Conservation (phyloP, 257 asterid species). For the Fraxinus pennsylvanica region DNA sequence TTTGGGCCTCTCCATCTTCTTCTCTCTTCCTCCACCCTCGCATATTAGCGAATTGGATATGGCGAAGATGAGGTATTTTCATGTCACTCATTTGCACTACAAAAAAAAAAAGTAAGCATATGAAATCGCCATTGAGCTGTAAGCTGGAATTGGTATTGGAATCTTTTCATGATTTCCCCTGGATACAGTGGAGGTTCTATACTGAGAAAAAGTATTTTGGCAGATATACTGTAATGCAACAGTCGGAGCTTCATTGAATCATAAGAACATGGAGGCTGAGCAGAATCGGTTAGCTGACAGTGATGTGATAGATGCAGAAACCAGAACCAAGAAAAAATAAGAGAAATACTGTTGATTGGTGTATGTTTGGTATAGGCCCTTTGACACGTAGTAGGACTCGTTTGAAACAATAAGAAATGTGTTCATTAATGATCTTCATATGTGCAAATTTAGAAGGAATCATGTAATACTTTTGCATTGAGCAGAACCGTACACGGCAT, state of each 20-base stretch:
- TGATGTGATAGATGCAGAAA: not conserved
- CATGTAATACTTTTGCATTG: not conserved
- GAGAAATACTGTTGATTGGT: not conserved
- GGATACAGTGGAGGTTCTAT: conserved; percentile 24
- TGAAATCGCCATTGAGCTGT: not conserved
- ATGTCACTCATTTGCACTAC: not conserved
- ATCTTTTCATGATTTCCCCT: conserved; percentile 25
- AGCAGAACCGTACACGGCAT: not conserved
- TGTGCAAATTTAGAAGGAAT: not conserved
- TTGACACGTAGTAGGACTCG: conserved; percentile 47
- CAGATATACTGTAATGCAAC: conserved; percentile 29
- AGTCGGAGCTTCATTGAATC: conserved; percentile 15
- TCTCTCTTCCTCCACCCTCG: not conserved
- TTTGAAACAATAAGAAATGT: not conserved
- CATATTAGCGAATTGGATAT: not conserved
- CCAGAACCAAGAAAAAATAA: not conserved
- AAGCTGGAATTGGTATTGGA: not conserved
- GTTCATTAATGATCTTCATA: not conserved
- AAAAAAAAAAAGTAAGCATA: not conserved
- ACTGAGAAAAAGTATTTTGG: conserved; percentile 24
- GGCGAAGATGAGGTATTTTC: not conserved
- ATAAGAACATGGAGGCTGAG: not conserved
- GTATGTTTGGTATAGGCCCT: conserved; percentile 24
- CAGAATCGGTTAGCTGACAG: conserved; percentile 7
- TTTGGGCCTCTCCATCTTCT: not conserved